phyloP scores from a whole-genome alignment of 2,329 filamentous ascomycete genomes.

The Pseudodiploospora longispora region DNA sequence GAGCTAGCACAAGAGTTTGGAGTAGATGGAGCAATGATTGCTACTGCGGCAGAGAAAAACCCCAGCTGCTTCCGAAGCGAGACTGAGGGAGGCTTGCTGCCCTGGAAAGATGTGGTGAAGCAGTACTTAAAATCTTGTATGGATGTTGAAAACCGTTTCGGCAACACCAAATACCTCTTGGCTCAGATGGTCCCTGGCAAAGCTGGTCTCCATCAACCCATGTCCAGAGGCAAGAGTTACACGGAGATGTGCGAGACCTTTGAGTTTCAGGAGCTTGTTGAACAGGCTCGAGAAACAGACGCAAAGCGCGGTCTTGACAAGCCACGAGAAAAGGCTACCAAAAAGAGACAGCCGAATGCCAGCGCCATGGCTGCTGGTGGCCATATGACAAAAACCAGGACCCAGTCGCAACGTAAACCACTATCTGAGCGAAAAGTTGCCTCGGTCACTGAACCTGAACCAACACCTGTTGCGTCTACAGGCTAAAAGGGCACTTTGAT shows the following conservation, averaged over 20 bases:
- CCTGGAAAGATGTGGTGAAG: slow-evolving; percentile 71
- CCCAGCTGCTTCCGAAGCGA: slow-evolving; percentile 72
- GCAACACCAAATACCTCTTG: slow-evolving; percentile 89
- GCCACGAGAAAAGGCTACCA: slow-evolving; percentile 27
- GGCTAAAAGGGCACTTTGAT: slow-evolving; percentile 7
- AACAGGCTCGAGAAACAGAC: slow-evolving; percentile 59
- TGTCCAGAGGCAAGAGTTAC: slow-evolving; percentile 65
- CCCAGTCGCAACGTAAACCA: slow-evolving; percentile 22
- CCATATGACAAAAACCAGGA: slow-evolving; percentile 32
- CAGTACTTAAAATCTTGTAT: slow-evolving; percentile 67
- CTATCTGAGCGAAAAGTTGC: slow-evolving; percentile 26
- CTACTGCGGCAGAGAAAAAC: slow-evolving; percentile 84
- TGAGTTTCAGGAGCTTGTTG: slow-evolving; percentile 53
- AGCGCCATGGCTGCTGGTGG: slow-evolving; percentile 42
- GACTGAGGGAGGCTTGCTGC: slow-evolving; percentile 59
- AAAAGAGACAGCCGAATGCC: slow-evolving; percentile 23
- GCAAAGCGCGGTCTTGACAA: slow-evolving; percentile 50
- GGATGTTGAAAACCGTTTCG: slow-evolving; percentile 75
- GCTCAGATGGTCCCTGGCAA: slow-evolving; percentile 82
- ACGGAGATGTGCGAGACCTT: slow-evolving; percentile 58
- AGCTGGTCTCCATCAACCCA: slow-evolving; percentile 49
- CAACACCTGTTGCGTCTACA: slow-evolving; percentile 14
- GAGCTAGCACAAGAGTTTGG: slow-evolving; percentile 67
- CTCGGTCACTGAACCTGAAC: slow-evolving; percentile 14
- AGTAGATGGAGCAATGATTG: slow-evolving; percentile 97